Percentiles rank a stretch among this genome's conserved stretches.
Conservation (phyloP, 1,139 yeast species). For the Candida sp. region DNA sequence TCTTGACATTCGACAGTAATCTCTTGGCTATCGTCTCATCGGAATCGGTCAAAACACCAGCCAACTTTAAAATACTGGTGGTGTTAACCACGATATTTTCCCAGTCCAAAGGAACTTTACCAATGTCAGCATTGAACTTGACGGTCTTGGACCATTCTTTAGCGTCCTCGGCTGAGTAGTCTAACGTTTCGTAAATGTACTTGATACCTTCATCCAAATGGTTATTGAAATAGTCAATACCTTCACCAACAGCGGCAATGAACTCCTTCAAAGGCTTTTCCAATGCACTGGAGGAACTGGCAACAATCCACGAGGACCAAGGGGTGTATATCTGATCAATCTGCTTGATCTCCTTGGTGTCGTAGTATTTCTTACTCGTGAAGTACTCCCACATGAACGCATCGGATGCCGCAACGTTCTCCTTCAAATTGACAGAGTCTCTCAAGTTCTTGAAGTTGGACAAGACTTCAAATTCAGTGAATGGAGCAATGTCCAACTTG, state of each 20-base stretch:
- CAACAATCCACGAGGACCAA: slow-evolving; percentile 95
- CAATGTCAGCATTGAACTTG: slow-evolving; percentile 55
- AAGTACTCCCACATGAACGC: slow-evolving; percentile 98
- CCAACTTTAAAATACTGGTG: slow-evolving; percentile 57
- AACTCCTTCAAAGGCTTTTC: slow-evolving; percentile 42
- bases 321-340: slow-evolving; percentile 94
- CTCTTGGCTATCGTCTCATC: slow-evolving; percentile 34
- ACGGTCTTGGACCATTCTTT: slow-evolving; percentile 82
- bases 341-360: slow-evolving; percentile 74
- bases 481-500: slow-evolving; percentile 51
- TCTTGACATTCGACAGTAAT: slow-evolving; percentile 30
- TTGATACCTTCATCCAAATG: slow-evolving; percentile 69
- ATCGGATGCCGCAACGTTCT: slow-evolving; percentile 52
- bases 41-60: slow-evolving; percentile 57
- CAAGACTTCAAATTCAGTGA: slow-evolving; percentile 57
- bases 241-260: slow-evolving; percentile 60
- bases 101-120: slow-evolving; percentile 49
- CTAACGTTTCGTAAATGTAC: slow-evolving; percentile 69
- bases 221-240: slow-evolving; percentile 64
- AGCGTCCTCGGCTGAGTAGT: slow-evolving; percentile 80
- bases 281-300: slow-evolving; percentile 46
- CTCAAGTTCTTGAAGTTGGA: slow-evolving; percentile 77
- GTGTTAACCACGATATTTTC: slow-evolving; percentile 60
- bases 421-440: slow-evolving; percentile 70
- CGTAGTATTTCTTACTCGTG: slow-evolving; percentile 86